A percentile compares a stretch with the other conserved stretches of the same genome.
These are phyloP conservation scores for Metschnikowia similis DNA, from an alignment of 805 yeast genomes.

Conservation along the genomic window DNA sequence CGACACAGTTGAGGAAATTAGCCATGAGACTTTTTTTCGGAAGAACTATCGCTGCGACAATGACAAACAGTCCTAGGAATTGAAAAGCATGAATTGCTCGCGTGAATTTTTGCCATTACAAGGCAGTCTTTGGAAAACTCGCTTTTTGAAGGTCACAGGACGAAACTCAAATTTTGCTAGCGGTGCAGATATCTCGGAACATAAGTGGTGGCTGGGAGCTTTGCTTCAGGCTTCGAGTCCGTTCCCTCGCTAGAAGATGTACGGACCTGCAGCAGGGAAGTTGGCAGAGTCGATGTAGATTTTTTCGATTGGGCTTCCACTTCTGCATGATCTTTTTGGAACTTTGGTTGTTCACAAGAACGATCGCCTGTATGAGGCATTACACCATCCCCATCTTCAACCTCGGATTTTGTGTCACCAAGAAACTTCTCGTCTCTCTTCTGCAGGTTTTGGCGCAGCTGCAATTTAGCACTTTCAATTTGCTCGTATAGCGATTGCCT, in stretches of 20 bases:
- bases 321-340: not conserved
- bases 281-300: not conserved
- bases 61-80: not conserved
- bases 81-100: not conserved
- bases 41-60: not conserved
- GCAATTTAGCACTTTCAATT: not conserved
- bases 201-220: not conserved
- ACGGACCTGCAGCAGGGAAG: not conserved
- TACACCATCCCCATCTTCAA: not conserved
- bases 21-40: too few relatives aligned
- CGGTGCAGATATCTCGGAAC: slow-evolving; percentile 5
- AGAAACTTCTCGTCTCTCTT: not conserved
- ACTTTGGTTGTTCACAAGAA: not conserved
- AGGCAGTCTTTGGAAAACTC: too few relatives aligned
- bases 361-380: not conserved
- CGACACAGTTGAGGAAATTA: not conserved
- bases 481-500: not conserved
- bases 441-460: not conserved
- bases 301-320: not conserved
- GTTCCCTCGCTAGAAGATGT: not conserved
- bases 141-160: too few relatives aligned
- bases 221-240: not conserved
- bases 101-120: not conserved
- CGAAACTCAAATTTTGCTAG: not conserved
- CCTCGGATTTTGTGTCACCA: not conserved